A percentile compares a stretch with the other conserved stretches of the same genome.
These are phyloP conservation scores for Fusarium sp. DNA, from an alignment of 2,329 filamentous ascomycete genomes.

Conservation along the genomic window DNA sequence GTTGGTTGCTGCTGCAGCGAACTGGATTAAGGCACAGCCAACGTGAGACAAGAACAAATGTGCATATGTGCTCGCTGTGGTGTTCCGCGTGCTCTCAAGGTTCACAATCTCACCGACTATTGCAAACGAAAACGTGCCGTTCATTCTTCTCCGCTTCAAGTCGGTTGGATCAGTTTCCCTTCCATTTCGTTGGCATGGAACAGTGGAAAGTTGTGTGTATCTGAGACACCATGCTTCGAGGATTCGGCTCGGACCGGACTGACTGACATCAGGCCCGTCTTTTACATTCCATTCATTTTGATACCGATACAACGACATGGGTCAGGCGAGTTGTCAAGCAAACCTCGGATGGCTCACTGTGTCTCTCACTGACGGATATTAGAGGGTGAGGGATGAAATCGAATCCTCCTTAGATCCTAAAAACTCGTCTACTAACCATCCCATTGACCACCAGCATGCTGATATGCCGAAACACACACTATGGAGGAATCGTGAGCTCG, in stretches of 20 bases:
- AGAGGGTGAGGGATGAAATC: background rate
- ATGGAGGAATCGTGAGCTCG: background rate
- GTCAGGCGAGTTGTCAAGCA: background rate
- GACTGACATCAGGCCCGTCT: background rate
- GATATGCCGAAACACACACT: background rate
- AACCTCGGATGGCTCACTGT: background rate
- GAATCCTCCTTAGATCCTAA: background rate
- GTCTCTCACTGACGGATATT: background rate
- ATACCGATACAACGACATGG: background rate
- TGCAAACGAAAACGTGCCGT: background rate
- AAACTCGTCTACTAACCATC: background rate
- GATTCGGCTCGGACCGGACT: background rate
- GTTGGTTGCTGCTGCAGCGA: slow-evolving; percentile 9
- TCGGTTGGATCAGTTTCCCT: background rate
- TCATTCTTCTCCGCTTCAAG: background rate
- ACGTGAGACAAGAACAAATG: slow-evolving; percentile 13
- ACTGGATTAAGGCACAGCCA: slow-evolving; percentile 25
- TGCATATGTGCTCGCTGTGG: background rate
- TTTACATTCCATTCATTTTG: background rate
- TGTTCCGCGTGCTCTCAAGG: background rate
- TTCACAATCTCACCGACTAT: background rate
- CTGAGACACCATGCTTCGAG: background rate
- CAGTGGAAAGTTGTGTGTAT: background rate
- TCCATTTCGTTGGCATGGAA: background rate
- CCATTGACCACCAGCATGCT: background rate